Base-by-base conservation (phyloP, 139 green algal species). In the Picochlorum sp. region DNA sequence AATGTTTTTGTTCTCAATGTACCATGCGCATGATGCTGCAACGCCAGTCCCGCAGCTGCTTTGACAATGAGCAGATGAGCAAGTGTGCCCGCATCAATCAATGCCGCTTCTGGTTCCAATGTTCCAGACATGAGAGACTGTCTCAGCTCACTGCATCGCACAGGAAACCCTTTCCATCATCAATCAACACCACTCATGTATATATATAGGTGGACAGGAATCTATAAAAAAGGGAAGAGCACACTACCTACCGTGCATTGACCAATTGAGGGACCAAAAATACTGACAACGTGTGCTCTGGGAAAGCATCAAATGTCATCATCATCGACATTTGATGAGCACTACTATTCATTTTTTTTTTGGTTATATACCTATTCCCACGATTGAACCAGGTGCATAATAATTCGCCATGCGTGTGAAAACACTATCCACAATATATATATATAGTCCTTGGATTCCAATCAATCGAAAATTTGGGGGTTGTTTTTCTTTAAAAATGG, bases 71-170 rank as follows among this genome's bases (percentile, higher is more conserved):
- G 72, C 5, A 77, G 30, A 63, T 77, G 67, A 2, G 69, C 57
- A n/a, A 85, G 68, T 49, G 74, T 45, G 1, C 49, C 24, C 20
- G 72, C 76, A 30, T 85, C 81, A 18, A 76, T 54, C 21, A 85
- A 47, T 1, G 76, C 62, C 47, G 59, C 66, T 49, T 83, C 62
- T 13, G 69, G 57, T 18, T 65, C 18, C 24, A 78, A 10, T 11
- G 44, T 31, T 4, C 74, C 66, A 3, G 28, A 38, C 18, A 75
- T 41, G 10, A 85, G 23, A 6, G 59, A 15, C 14, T 74, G 24
- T 31, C 62, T 52, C 4, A 86, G 20, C 4, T 80, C 66, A 26
- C 71, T 86, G 76, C 57, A 62, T 1, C 16, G 38, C 11, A 5
- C 14, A 11, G 14, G 1, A 3, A 11, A n/a, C 8, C 4, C 57